Percentiles rank a stretch among this genome's conserved stretches.
phyloP scores from a whole-genome alignment of 1,284 basidiomycete species.

The Pholiota adiposa region DNA sequence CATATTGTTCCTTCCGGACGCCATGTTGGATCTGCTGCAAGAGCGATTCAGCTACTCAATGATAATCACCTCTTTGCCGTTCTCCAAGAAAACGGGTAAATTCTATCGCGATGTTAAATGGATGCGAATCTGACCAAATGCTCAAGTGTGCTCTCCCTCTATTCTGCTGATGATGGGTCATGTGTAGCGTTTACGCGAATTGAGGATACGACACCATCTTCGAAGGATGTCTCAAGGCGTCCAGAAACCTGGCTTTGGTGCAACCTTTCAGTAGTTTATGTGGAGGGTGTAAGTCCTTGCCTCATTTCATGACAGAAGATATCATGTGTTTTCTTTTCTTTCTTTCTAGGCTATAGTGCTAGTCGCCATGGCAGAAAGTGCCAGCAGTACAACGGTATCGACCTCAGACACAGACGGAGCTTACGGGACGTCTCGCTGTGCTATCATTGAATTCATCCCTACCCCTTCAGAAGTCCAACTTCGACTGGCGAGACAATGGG shows the following conservation, averaged over 20 bases:
- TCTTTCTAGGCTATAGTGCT: constrained; percentile 41
- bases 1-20: constrained; percentile 56
- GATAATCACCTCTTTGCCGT: constrained; percentile 47
- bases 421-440: constrained; percentile 46
- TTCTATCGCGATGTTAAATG: background rate
- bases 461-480: constrained; percentile 44
- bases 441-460: constrained; percentile 48
- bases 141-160: constrained; percentile 45
- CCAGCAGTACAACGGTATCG: constrained; percentile 38
- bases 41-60: constrained; percentile 48
- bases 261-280: constrained; percentile 40
- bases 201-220: constrained; percentile 31
- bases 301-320: background rate
- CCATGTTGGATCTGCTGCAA: constrained; percentile 43
- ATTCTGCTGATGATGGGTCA: constrained; percentile 46
- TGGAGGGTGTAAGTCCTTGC: constrained; percentile 46
- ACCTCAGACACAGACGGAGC: constrained; percentile 35
- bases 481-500: constrained; percentile 58
- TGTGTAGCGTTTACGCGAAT: constrained; percentile 40
- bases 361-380: constrained; percentile 48
- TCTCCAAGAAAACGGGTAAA: constrained; percentile 59
- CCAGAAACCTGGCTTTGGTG: constrained; percentile 56
- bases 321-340: constrained; percentile 13
- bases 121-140: background rate
- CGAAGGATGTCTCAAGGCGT: constrained; percentile 26